Evolutionary conservation across 352 stramenopile genomes (phyloP).

Genomic region (Phytophthora meadii): DNA sequence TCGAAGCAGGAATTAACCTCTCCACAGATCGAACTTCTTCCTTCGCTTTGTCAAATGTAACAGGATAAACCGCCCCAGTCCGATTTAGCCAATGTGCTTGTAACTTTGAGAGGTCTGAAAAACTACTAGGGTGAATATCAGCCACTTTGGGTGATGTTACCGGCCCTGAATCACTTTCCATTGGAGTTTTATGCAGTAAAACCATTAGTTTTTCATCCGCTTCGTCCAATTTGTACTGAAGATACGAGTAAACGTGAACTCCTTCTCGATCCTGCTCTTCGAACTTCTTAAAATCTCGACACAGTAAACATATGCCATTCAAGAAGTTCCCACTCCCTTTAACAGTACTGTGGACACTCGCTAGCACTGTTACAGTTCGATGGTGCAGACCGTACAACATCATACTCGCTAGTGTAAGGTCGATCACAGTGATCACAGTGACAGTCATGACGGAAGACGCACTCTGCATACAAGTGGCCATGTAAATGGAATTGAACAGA

Average conservation of each 20-base stretch:
- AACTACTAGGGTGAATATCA: not conserved
- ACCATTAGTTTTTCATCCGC: slow-evolving; percentile 4
- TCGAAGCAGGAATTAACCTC: not conserved
- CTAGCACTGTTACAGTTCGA: not conserved
- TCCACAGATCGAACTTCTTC: not conserved
- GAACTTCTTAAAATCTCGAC: slow-evolving; percentile 1
- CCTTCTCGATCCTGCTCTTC: slow-evolving; percentile 3
- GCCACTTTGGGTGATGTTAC: not conserved
- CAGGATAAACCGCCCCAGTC: slow-evolving; percentile 3
- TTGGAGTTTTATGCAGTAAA: slow-evolving; percentile 6
- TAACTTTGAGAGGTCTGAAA: not conserved
- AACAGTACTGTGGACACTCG: not conserved
- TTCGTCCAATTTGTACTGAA: slow-evolving; percentile 12
- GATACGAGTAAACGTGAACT: slow-evolving; percentile 4
- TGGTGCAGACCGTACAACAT: slow-evolving; percentile 6
- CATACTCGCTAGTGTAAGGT: not conserved
- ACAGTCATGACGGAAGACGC: slow-evolving; percentile 7
- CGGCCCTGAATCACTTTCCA: not conserved
- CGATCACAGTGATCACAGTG: slow-evolving; percentile 5
- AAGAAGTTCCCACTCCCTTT: slow-evolving; percentile 8
- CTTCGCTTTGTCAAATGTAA: not conserved
- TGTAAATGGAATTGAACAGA: slow-evolving; percentile 8
- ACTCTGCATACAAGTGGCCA: slow-evolving; percentile 8
- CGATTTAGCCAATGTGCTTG: slow-evolving; percentile 2
- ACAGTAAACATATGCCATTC: not conserved